Percentiles rank a stretch among this genome's conserved stretches.
These are phyloP conservation scores for Populus deltoides DNA, from an alignment of 345 rosid species.

Conservation along the genomic window DNA sequence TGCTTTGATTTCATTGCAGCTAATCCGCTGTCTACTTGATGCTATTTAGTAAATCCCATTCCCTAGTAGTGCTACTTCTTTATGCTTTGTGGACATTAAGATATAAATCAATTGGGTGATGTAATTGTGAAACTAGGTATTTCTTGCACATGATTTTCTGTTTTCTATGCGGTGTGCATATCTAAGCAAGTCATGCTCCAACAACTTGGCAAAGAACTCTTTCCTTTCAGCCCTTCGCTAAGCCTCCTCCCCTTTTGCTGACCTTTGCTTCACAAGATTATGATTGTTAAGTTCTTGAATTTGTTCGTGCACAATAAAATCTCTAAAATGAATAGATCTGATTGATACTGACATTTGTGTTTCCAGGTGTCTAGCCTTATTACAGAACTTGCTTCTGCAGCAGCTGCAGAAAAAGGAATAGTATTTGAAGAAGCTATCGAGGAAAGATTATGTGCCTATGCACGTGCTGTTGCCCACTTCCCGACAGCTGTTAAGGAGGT, in stretches of 20 bases:
- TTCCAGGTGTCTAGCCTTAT: constrained; percentile 73
- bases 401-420: constrained; percentile 67
- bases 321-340: not conserved
- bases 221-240: not conserved
- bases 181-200: not conserved
- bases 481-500: constrained; percentile 98
- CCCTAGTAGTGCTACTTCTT: not conserved
- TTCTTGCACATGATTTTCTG: not conserved
- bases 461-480: constrained; percentile 89
- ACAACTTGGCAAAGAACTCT: not conserved
- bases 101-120: not conserved
- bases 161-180: not conserved
- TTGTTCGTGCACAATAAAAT: not conserved
- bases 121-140: not conserved
- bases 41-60: not conserved
- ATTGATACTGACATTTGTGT: not conserved
- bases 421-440: constrained; percentile 72
- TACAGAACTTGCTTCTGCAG: constrained; percentile 77
- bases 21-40: not conserved
- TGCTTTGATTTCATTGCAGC: not conserved
- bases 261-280: not conserved
- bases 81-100: not conserved
- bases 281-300: not conserved
- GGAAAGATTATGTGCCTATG: constrained; percentile 87
- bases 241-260: not conserved